These are phyloP conservation scores for Didymella keratinophila DNA, from an alignment of 2,329 filamentous ascomycete genomes.

Conservation along the genomic window DNA sequence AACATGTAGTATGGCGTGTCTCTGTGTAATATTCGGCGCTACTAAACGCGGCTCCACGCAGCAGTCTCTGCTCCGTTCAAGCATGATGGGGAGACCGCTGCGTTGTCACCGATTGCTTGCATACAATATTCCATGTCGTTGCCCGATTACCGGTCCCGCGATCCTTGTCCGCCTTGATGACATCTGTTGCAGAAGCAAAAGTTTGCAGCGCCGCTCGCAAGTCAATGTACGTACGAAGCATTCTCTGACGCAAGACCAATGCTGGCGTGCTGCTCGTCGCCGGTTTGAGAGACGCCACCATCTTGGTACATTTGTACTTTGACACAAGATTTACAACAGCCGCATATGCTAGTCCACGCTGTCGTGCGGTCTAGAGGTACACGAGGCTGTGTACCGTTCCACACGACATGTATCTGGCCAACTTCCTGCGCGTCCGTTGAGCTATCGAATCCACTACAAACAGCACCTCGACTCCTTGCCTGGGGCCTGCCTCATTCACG, in stretches of 20 bases:
- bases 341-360: slow-evolving; percentile 34
- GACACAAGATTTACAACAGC: slow-evolving; percentile 26
- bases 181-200: slow-evolving; percentile 28
- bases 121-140: slow-evolving; percentile 34
- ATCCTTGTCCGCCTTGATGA: slow-evolving; percentile 24
- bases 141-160: slow-evolving; percentile 31
- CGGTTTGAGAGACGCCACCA: slow-evolving; percentile 25
- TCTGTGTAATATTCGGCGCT: slow-evolving; percentile 19
- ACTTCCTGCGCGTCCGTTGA: slow-evolving; percentile 26
- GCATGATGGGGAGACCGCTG: slow-evolving; percentile 17
- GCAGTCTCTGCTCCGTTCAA: slow-evolving; percentile 14
- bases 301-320: slow-evolving; percentile 18
- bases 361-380: slow-evolving; percentile 34
- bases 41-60: slow-evolving; percentile 24
- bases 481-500: slow-evolving; percentile 5
- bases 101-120: slow-evolving; percentile 40
- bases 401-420: slow-evolving; percentile 34
- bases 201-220: slow-evolving; percentile 24
- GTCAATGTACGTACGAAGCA: slow-evolving; percentile 9
- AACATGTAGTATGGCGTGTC: slow-evolving; percentile 28
- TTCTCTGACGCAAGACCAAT: slow-evolving; percentile 25
- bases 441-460: slow-evolving; percentile 21
- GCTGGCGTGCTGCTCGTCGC: slow-evolving; percentile 23
- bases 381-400: slow-evolving; percentile 33
- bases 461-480: slow-evolving; percentile 9